Evolutionary conservation across 805 yeast genomes (phyloP), one percentile per base, ranked within the genome.

Genomic region (Zygotorulaspora chibaensis): DNA sequence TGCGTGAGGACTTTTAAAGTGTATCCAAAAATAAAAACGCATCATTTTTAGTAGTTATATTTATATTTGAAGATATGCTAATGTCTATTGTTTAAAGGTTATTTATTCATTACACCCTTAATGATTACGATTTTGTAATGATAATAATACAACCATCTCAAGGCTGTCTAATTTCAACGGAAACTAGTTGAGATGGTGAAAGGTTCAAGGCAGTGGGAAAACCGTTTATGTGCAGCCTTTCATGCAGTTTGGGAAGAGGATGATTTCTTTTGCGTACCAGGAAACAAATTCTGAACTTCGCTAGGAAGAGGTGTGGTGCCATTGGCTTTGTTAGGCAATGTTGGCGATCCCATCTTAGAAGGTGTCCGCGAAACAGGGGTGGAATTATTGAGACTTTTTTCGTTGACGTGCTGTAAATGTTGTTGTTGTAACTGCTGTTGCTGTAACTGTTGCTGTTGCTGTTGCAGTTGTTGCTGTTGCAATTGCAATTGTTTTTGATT

Each of bases 401-500:
- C 36, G 20, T 33, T 33, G 35, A 28, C 35, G 13, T 36, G 48
- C 40, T 37, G 44, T 16, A 35, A 42, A 15, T 46, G 43, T 39
- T 35, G 40, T n/a, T 40, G 34, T 13, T 48, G 49, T 26, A 43
- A 49, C 16, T 42, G 43, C 23, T 48, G 31, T 13, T 45, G 47
- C 30, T 38, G 38, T 28, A 43, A 45, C 35, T 45, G 50, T 27
- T 45, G 45, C 40, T 49, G 52, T 23, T 47, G 45, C 29, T 49
- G 46, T 35, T 43, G 50, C 16, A 39, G 42, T 28, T 51, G 51
- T 33, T 46, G 52, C 23, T 46, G 48, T 16, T 48, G 58, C 25
- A 45, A 46, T 23, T 55, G 47, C 30, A 48, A 40, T 33, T 54
- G 61, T 35, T 61, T 56, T 38, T 62, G 60, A 13, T 52, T 47